A percentile compares a stretch with the other conserved stretches of the same genome.
phyloP scores from a whole-genome alignment of 805 yeast species.

The Candida wancherniae region DNA sequence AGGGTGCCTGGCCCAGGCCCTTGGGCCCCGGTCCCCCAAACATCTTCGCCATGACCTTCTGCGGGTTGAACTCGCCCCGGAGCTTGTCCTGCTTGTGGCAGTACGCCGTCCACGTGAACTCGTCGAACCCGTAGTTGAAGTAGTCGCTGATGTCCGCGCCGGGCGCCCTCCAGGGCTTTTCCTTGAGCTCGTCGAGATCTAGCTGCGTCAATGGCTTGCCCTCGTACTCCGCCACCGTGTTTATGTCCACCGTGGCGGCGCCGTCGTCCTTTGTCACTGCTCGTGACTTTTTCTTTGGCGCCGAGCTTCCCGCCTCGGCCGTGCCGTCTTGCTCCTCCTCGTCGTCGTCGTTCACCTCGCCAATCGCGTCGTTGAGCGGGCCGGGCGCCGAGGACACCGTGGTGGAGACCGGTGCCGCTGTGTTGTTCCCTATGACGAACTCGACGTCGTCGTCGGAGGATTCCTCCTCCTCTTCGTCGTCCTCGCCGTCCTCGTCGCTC shows the following conservation, averaged over 20 bases:
- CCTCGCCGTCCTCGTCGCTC: conserved; percentile 19
- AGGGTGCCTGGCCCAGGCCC: conserved; percentile 15
- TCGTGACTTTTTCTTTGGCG: conserved; percentile 22
- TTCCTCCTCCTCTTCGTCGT: conserved; percentile 41
- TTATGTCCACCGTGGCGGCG: conserved; percentile 55
- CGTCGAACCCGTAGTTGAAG: conserved; percentile 96
- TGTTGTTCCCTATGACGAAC: conserved; percentile 57
- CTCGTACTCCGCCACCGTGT: conserved; percentile 65
- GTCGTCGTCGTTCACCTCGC: conserved; percentile 27
- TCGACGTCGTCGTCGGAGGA: conserved; percentile 69
- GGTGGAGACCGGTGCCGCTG: conserved; percentile 13
- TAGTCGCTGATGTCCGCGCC: conserved; percentile 94
- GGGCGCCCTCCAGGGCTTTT: conserved; percentile 97
- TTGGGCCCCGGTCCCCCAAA: conserved; percentile 32
- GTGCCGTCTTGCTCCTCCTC: conserved; percentile 6
- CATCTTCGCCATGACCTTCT: conserved; percentile 65
- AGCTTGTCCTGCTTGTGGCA: conserved; percentile 80
- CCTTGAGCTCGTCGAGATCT: conserved; percentile 74
- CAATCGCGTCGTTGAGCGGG: conserved; percentile 27
- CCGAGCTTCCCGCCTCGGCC: conserved; percentile 11
- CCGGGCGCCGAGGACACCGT: conserved; percentile 23
- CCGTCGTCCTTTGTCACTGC: conserved; percentile 33
- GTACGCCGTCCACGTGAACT: conserved; percentile 91
- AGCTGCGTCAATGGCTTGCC: conserved; percentile 82
- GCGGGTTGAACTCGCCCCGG: conserved; percentile 77